Conservation (phyloP, 805 yeast genomes). For the Metschnikowia baotianmanensis region DNA sequence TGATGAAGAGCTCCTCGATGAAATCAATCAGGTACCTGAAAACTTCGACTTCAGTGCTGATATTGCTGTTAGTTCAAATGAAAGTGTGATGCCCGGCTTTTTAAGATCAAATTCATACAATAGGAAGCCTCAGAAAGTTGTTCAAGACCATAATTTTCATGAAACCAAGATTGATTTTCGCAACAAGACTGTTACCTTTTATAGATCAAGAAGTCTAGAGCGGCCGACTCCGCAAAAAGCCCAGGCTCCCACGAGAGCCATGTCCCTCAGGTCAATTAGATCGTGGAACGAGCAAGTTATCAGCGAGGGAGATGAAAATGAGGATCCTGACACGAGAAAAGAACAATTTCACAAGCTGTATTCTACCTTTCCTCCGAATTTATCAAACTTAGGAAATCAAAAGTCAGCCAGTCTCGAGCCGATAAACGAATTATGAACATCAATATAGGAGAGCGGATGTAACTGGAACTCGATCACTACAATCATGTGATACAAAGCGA, state of each 20-base stretch:
- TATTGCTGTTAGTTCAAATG: neutral
- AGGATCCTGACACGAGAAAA: neutral
- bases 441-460: no score
- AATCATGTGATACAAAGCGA: neutral
- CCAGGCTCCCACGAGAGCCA: slow-evolving; percentile 27
- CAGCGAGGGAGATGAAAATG: slow-evolving; percentile 19
- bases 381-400: neutral
- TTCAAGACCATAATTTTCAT: slow-evolving; percentile 22
- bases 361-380: neutral
- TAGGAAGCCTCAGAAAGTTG: slow-evolving; percentile 33
- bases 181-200: slow-evolving; percentile 43
- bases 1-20: slow-evolving; percentile 35
- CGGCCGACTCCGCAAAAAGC: slow-evolving; percentile 16
- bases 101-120: slow-evolving; percentile 39
- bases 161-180: slow-evolving; percentile 36
- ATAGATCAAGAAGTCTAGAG: slow-evolving; percentile 25
- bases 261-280: slow-evolving; percentile 29
- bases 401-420: slow-evolving; percentile 20
- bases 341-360: no score
- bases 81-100: slow-evolving; percentile 14
- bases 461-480: neutral
- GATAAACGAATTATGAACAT: slow-evolving; percentile 22
- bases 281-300: slow-evolving; percentile 28
- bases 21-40: slow-evolving; percentile 35
- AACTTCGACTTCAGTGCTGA: slow-evolving; percentile 40